A percentile compares a stretch with the other conserved stretches of the same genome.
These are phyloP conservation scores for Diaporthe vexans DNA, from an alignment of 2,329 filamentous ascomycete species.

Conservation along the genomic window DNA sequence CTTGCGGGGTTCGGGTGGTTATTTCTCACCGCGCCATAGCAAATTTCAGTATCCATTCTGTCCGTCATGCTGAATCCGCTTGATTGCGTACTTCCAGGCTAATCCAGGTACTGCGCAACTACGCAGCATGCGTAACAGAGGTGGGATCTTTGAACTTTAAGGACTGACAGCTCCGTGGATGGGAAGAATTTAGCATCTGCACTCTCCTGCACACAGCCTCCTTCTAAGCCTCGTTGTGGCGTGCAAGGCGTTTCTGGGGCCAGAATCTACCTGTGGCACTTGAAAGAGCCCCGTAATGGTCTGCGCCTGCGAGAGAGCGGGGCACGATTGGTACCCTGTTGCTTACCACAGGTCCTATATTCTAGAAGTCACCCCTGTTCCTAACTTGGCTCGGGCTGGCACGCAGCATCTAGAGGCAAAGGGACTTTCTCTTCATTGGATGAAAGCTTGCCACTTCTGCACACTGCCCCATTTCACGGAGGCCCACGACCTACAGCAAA, in stretches of 20 bases:
- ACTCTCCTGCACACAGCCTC: not conserved
- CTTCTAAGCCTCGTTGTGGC: not conserved
- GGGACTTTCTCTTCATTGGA: not conserved
- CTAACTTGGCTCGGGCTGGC: no score
- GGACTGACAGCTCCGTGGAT: not conserved
- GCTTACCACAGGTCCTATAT: no score
- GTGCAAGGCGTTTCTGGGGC: not conserved
- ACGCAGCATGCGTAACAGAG: not conserved
- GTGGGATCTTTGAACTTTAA: not conserved
- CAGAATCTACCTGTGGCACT: not conserved
- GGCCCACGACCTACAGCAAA: not conserved
- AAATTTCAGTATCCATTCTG: not conserved
- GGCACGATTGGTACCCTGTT: no score
- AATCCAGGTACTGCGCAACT: not conserved
- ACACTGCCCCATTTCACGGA: not conserved
- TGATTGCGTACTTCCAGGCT: not conserved
- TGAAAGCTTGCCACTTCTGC: not conserved
- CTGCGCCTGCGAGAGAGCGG: no score
- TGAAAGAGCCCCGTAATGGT: no score
- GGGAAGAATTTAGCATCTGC: not conserved
- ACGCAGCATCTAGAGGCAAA: not conserved
- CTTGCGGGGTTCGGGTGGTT: not conserved
- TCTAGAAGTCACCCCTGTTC: no score
- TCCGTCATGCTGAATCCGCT: not conserved
- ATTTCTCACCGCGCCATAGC: slow-evolving; percentile 19